Evolutionary conservation across 768 basidiomycete genomes (phyloP), one percentile per base, ranked within the genome.

Genomic region (Boletellus ananiceps): DNA sequence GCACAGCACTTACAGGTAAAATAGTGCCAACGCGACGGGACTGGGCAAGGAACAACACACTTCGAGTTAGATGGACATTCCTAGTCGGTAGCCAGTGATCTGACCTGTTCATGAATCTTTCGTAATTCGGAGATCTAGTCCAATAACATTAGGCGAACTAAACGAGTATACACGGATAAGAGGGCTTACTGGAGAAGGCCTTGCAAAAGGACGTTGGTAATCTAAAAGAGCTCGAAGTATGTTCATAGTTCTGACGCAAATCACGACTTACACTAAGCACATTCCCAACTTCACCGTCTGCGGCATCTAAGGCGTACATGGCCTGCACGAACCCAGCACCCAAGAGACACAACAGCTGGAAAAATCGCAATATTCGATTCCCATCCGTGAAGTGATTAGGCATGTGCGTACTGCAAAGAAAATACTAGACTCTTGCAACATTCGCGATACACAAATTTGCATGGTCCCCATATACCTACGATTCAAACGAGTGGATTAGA

Each of bases 381-480:
- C 21, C 16, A 2, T 21, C n/a, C 8, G 1, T 27, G 13, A 8
- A 49, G 14, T 25, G 21, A 31, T 8, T n/a, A 19, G 9, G 1
- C 18, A 44, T 33, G 2, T 45, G 68, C 77, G 34, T 57, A 94
- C 87, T 44, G 87, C 87, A 67, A 94, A 93, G 72, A 94, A 94
- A 41, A 96, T 83, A 3, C 89, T 85, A 16, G 91, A 93, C 68
- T 97, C 93, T 61, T 87, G 84, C 54, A 97, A 69, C 93, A 97
- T 97, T 12, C 92, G 78, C 16, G 89, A 83, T 2, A 95, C 83
- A 52, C 93, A 94, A 25, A 97, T 92, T 63, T 95, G 92, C 84
- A 96, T 84, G 0, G 87, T 93, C 8, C 93, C 93, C 40, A 97
- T 82, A 57, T 88, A 88, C 60, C 86, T 88, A 44, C 16, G 50